Evolutionary conservation across 305 asterid genomes (phyloP).

Genomic region (Rubia peregrina): DNA sequence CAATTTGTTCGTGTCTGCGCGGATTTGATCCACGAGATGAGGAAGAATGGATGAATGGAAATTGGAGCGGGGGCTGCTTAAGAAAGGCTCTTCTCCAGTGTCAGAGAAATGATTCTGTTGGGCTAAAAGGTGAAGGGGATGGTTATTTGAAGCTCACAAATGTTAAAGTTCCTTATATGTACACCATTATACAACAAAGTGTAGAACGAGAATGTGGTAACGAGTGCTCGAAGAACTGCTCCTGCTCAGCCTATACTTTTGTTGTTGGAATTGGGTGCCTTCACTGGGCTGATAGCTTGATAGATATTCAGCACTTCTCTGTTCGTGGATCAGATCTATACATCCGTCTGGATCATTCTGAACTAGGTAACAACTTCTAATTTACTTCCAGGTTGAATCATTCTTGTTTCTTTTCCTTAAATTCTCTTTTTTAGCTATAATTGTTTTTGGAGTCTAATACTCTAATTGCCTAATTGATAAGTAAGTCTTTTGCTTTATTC

Average conservation of each 20-base stretch:
- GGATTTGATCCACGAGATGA: neutral
- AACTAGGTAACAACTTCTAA: slow-evolving; percentile 28
- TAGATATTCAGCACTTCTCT: slow-evolving; percentile 33
- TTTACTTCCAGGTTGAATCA: neutral
- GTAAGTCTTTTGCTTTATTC: no score
- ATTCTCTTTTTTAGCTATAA: neutral
- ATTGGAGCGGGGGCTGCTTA: slow-evolving; percentile 33
- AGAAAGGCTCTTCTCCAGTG: slow-evolving; percentile 32
- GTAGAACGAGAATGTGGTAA: neutral
- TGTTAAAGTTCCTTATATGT: slow-evolving; percentile 17
- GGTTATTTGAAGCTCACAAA: slow-evolving; percentile 11
- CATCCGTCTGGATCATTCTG: neutral
- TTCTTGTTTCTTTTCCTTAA: neutral
- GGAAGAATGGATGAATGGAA: neutral
- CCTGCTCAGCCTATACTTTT: slow-evolving; percentile 51
- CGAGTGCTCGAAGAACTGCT: slow-evolving; percentile 21
- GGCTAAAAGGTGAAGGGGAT: slow-evolving; percentile 18
- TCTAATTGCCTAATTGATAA: no score
- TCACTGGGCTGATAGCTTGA: slow-evolving; percentile 14
- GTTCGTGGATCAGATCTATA: slow-evolving; percentile 18
- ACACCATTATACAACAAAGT: neutral
- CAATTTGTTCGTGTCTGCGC: neutral
- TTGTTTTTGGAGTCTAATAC: no score
- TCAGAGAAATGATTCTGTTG: slow-evolving; percentile 10
- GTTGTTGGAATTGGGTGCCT: slow-evolving; percentile 19